Evolutionary conservation across 192 early-diverging fungal genomes (phyloP).

Genomic region (Cetraspora pellucida): DNA sequence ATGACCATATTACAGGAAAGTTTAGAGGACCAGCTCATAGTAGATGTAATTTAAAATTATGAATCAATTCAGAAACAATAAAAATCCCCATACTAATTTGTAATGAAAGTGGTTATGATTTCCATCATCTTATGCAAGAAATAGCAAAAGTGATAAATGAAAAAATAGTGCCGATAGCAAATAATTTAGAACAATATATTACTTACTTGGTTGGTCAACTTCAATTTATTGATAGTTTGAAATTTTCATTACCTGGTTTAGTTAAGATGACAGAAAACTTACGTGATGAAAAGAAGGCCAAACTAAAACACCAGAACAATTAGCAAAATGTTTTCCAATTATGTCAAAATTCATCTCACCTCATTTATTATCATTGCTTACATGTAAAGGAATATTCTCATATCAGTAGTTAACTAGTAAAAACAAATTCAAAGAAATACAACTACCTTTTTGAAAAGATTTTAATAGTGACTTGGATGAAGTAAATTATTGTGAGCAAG

Average conservation of each 20-base stretch:
- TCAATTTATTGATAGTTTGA: conserved; percentile 15
- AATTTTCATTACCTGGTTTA: neutral
- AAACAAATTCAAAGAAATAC: neutral
- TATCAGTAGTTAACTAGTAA: conserved; percentile 4
- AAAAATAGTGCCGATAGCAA: conserved; percentile 11
- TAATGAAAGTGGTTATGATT: conserved; percentile 5
- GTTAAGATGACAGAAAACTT: conserved; percentile 1
- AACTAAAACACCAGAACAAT: conserved; percentile 15
- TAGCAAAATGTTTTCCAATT: conserved; percentile 21
- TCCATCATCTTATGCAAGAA: conserved; percentile 4
- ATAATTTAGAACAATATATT: conserved; percentile 11
- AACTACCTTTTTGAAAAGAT: neutral
- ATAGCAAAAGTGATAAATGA: neutral
- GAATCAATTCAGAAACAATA: conserved; percentile 6
- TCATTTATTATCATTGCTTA: neutral
- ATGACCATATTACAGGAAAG: conserved; percentile 20
- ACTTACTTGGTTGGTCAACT: neutral
- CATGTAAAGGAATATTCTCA: neutral
- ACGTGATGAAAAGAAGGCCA: conserved; percentile 16
- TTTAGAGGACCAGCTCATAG: neutral
- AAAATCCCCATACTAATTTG: neutral
- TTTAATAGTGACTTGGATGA: neutral
- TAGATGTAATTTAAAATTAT: neutral
- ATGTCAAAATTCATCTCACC: neutral
- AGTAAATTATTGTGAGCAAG: conserved; percentile 7